Conservation (phyloP, 1,284 basidiomycete genomes). For the Microbotryum silenes-acaulis region DNA sequence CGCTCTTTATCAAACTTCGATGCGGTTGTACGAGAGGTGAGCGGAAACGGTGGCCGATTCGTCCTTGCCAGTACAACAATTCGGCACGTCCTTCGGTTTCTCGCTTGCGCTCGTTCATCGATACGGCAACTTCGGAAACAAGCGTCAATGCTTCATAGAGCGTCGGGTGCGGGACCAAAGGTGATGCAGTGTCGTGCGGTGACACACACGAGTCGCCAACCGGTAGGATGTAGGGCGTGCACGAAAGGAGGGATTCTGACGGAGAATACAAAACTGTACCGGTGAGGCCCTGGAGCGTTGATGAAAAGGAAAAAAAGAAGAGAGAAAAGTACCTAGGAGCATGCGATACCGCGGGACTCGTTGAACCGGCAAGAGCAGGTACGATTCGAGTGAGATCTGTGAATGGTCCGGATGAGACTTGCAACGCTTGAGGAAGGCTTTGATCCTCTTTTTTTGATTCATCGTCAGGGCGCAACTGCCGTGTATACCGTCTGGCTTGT, state of each 20-base stretch:
- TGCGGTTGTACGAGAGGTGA: slow-evolving; percentile 97
- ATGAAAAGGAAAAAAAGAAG: not conserved
- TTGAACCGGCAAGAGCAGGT: slow-evolving; percentile 89
- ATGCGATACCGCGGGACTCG: slow-evolving; percentile 92
- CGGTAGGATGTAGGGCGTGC: slow-evolving; percentile 51
- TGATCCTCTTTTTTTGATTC: slow-evolving; percentile 76
- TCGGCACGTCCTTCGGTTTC: slow-evolving; percentile 82
- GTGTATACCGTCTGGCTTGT: slow-evolving; percentile 14
- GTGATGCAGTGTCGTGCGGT: not conserved
- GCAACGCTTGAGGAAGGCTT: slow-evolving; percentile 62
- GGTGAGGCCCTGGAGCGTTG: no score
- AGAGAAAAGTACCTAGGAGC: slow-evolving; percentile 41
- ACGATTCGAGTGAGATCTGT: slow-evolving; percentile 93
- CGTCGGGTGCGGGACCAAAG: slow-evolving; percentile 42
- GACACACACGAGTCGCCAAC: slow-evolving; percentile 9
- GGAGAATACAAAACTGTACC: not conserved
- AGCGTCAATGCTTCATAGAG: slow-evolving; percentile 74
- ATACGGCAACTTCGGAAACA: slow-evolving; percentile 75
- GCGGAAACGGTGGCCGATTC: slow-evolving; percentile 83
- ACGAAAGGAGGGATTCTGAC: slow-evolving; percentile 68
- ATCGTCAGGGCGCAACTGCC: slow-evolving; percentile 35
- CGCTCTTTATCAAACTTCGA: slow-evolving; percentile 53
- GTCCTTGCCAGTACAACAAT: slow-evolving; percentile 66
- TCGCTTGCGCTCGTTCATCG: slow-evolving; percentile 95
- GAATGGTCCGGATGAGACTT: slow-evolving; percentile 64